Evolutionary conservation across 2,329 filamentous ascomycete genomes (phyloP).

Genomic region (Conoideocrella luteorostrata): DNA sequence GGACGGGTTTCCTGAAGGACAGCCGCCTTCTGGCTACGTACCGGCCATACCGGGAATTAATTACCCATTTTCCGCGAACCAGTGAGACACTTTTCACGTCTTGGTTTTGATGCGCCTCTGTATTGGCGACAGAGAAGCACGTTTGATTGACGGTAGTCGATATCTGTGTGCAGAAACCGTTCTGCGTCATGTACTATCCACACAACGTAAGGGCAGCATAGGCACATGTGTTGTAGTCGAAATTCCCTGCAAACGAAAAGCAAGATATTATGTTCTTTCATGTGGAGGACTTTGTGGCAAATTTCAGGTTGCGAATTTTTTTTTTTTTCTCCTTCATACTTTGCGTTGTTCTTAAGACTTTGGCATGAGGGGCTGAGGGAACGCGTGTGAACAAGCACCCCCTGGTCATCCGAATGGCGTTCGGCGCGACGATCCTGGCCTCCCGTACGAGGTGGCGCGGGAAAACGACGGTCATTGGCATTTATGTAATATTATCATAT

Average conservation of each 20-base stretch:
- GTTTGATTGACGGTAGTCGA: too few relatives aligned
- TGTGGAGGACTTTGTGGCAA: too few relatives aligned
- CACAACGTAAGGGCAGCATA: too few relatives aligned
- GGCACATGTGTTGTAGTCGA: too few relatives aligned
- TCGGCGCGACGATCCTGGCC: constrained; percentile 3
- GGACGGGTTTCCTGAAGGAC: constrained; percentile 15
- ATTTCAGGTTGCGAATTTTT: neutral
- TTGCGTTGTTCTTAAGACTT: neutral
- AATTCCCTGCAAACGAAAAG: too few relatives aligned
- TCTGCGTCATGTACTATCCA: too few relatives aligned
- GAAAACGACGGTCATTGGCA: constrained; percentile 1
- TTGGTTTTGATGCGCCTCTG: neutral
- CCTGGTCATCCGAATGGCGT: constrained; percentile 1
- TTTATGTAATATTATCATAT: constrained; percentile 6
- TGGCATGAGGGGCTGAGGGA: constrained; percentile 1
- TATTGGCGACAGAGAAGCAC: too few relatives aligned
- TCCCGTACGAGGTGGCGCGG: neutral
- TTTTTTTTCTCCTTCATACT: neutral
- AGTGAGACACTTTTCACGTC: neutral
- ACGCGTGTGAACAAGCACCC: neutral
- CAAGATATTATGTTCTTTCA: too few relatives aligned
- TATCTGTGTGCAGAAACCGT: too few relatives aligned
- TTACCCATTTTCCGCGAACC: constrained; percentile 18
- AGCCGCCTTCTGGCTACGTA: constrained; percentile 1
- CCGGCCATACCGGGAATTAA: constrained; percentile 22